Percentiles rank a stretch among this genome's conserved stretches.
Evolutionary conservation across 139 green algal species (phyloP).

Genomic region (Auxenochlorella pyrenoidosa): DNA sequence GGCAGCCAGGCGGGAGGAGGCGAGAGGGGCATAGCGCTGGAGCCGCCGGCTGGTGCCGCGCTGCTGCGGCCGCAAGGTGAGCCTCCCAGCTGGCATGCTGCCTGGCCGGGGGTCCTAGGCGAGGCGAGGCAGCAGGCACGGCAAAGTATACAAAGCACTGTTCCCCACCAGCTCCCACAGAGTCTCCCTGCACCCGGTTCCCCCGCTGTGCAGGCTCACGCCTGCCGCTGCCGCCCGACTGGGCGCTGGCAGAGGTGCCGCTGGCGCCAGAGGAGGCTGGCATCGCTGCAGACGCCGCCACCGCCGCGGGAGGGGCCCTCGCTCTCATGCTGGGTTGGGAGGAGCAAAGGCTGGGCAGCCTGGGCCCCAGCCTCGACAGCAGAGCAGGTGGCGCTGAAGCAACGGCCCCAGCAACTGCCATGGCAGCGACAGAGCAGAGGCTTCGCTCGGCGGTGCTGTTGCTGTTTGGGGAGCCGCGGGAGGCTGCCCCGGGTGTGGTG

Average conservation of each 20-base stretch:
- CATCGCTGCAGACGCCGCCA: background rate
- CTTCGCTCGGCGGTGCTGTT: constrained; percentile 33
- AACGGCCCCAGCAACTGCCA: background rate
- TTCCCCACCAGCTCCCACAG: too few species aligned
- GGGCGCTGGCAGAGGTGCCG: constrained; percentile 24
- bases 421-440: constrained; percentile 26
- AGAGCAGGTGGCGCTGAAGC: background rate
- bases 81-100: background rate
- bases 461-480: background rate
- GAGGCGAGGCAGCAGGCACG: too few species aligned
- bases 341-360: background rate
- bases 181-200: too few species aligned
- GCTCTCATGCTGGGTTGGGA: constrained; percentile 50
- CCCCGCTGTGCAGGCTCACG: constrained; percentile 21
- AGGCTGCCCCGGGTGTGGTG: background rate
- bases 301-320: constrained; percentile 43
- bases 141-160: too few species aligned
- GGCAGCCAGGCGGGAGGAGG: background rate
- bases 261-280: background rate
- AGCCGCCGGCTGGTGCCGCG: background rate
- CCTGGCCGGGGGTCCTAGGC: too few species aligned
- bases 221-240: constrained; percentile 35
- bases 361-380: background rate
- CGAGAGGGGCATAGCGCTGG: background rate
- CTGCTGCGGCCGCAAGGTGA: constrained; percentile 17